Evolutionary conservation across 2,329 filamentous ascomycete genomes (phyloP), one percentile per base, ranked within the genome.

Genomic region (Cladosporium velox): DNA sequence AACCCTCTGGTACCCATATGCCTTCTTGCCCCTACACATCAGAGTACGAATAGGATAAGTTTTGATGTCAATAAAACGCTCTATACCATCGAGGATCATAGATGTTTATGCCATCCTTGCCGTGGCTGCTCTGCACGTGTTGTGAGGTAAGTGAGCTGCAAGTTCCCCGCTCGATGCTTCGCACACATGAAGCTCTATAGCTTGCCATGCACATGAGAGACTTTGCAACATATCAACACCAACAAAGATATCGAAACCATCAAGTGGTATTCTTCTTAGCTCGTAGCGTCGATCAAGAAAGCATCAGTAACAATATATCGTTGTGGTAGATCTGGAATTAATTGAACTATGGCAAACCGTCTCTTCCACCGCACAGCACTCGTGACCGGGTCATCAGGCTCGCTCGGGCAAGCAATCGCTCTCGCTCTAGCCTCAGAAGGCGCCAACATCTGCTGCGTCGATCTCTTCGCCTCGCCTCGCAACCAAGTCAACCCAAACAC

Each of bases 321-420:
- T 21, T 21, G 18, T 47, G n/a, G n/a, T 4, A 47, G 8, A 21
- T 47, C n/a, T 12, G 41, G 41, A 11, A 47, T 24, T 4, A n/a
- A 21, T 12, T 12, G 8, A 47, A 47, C 38, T 24, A 47, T 47
- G 41, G 41, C 41, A 12, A 47, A 47, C n/a, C 41, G 41, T 47
- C 41, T 47, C 3, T 21, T n/a, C 41, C 21, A 24, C 41, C 41
- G 41, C 34, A 66, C 68, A 12, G 72, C 72, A 30, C 35, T 73
- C 26, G 67, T 73, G 8, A 73, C 73, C 26, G 74, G 75, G 49
- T 68, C 70, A 6, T 74, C 74, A 1, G 73, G 73, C 11, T 75
- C 74, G 2, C 69, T 76, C 7, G 75, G 74, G 26, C 70, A 75
- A 54, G 73, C 72, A n/a, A 76, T 76, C 21, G 70, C 69, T 49